Evolutionary conservation across 257 asterid species (phyloP), one percentile per base, ranked within the genome.

Genomic region (Verbena officinalis): DNA sequence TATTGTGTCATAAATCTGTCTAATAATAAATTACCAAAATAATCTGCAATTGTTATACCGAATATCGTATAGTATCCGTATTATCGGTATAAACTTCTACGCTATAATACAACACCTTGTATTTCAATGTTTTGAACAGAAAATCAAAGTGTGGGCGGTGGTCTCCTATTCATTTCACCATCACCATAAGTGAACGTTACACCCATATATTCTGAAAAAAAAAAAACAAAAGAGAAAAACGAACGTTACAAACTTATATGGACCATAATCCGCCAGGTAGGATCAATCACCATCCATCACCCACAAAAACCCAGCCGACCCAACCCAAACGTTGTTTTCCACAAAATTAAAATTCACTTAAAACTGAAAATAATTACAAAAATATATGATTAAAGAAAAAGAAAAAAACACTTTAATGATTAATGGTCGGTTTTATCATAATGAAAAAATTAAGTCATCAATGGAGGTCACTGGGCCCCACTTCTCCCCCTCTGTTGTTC

Each of bases 351-450:
- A 23, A 21, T 42, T 12, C 55, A 15, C 22, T 60, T 8, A 20
- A 19, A 19, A 5, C n/a, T 1, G 10, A 57, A 39, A 51, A 31
- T 0, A 1, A 24, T 9, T 9, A 42, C 12, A 17, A 3, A 9
- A 53, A 30, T 2, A 27, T 27, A 27, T 5, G 33, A 27, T 5
- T 5, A 0, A 22, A 16, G 33, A 13, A 15, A 33, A 13, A 13
- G 2, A 34, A 36, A 44, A 60, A 59, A 44, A 16, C 40, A n/a
- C 30, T n/a, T 31, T 60, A 67, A 73, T 78, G 73, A 73, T 78
- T 66, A 40, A 62, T 68, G 79, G 84, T 78, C 87, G 87, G 87
- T 62, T 69, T 30, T 56, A 78, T 70, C 54, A 68, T 78, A 71
- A 46, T 78, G 73, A 65, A 72, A 77, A 23, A 77, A 23, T 43